Evolutionary conservation across 495 filamentous ascomycete species (phyloP), one percentile per base, ranked within the genome.

Genomic region (Aspergillus coremiiformis): DNA sequence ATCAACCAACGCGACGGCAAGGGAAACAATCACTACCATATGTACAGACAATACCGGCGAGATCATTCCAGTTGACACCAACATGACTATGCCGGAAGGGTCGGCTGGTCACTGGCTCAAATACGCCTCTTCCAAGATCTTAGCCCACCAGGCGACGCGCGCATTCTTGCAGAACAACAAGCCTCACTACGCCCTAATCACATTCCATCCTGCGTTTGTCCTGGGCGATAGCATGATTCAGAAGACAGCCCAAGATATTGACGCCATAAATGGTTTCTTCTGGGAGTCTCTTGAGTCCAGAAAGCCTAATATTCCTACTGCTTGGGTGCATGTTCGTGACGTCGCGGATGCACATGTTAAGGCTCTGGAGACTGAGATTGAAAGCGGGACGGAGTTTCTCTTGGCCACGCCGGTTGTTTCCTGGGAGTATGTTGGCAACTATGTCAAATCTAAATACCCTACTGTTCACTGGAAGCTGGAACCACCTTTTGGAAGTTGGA

Each of bases 261-360:
- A 26, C 11, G 49, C 54, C 10, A 59, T 60, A 2, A 69, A 68
- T 22, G 52, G 44, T 5, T 17, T 53, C 4, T 45, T 69, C 0
- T 67, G 52, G 47, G 15, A 19, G n/a, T 27, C 59, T 3, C 52
- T 70, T 8, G 60, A 55, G 53, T 33, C 11, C 2, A 58, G 53
- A 3, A 29, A 20, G 15, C 54, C 60, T 0, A 4, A 29, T n/a
- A 39, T 41, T 0, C 47, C 19, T 1, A 44, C 55, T 1, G 58
- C 51, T 0, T 59, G 54, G 26, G 71, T 74, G 12, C 63, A 76
- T 51, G 53, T 75, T 21, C 52, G 61, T 14, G 72, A 76, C 52
- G 69, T 75, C 1, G 67, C 68, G 8, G 59, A 66, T 14, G 67
- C 60, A 0, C 64, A 69, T 27, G 26, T 76, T 39, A 64, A 58